Conservation (phyloP, 495 filamentous ascomycete genomes). For the Lophiostoma macrostomum region DNA sequence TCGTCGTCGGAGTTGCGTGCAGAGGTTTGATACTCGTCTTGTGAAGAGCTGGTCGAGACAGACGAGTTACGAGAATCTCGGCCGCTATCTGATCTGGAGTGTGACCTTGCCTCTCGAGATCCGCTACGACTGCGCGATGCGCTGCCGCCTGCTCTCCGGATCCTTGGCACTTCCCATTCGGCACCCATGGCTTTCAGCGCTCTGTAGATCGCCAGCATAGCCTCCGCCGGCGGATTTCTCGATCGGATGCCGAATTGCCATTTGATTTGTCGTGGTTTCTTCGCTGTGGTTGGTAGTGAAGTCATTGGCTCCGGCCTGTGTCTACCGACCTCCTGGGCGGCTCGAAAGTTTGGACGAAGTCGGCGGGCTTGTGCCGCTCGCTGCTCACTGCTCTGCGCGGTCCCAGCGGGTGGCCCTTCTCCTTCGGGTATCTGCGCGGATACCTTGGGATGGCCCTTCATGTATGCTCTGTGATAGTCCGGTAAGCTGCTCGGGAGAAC, state of each 20-base stretch:
- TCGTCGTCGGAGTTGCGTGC: constrained; percentile 9
- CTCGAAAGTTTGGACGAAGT: constrained; percentile 74
- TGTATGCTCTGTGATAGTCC: constrained; percentile 82
- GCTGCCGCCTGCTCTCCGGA: constrained; percentile 37
- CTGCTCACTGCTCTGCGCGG: constrained; percentile 60
- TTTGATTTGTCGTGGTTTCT: constrained; percentile 67
- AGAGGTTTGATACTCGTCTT: constrained; percentile 8
- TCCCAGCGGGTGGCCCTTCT: not conserved
- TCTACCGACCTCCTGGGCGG: constrained; percentile 53
- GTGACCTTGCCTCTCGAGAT: constrained; percentile 17
- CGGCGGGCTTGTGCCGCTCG: constrained; percentile 71
- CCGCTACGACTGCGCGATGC: constrained; percentile 30
- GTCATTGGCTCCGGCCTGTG: constrained; percentile 64
- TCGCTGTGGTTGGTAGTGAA: constrained; percentile 46
- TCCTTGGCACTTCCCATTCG: constrained; percentile 67
- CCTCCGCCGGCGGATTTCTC: constrained; percentile 88
- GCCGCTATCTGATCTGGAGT: constrained; percentile 20
- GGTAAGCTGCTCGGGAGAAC: constrained; percentile 88
- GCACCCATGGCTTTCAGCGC: constrained; percentile 83
- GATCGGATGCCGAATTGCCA: constrained; percentile 98
- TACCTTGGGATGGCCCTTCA: constrained; percentile 56
- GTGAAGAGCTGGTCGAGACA: constrained; percentile 19
- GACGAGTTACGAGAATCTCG: constrained; percentile 26
- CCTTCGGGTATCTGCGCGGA: constrained; percentile 1
- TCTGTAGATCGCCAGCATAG: constrained; percentile 89